Evolutionary conservation across 768 basidiomycete genomes (phyloP).

Genomic region (Lactarius indigo): DNA sequence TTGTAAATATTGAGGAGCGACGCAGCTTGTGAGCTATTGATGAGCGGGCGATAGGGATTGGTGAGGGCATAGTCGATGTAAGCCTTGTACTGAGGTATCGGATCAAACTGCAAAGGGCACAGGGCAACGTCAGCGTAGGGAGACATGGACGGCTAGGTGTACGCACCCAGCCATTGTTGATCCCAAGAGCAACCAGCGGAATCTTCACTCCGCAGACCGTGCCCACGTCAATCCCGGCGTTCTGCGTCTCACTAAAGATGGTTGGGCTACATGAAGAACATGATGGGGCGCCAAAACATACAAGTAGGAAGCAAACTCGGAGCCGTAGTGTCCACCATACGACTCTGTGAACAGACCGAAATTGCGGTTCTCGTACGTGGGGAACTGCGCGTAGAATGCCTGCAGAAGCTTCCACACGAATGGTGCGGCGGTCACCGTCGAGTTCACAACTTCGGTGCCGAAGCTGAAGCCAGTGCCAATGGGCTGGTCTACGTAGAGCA

Average conservation of each 20-base stretch:
- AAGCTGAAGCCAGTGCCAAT: no score
- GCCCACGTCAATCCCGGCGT: slow-evolving; percentile 45
- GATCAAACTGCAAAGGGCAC: slow-evolving; percentile 6
- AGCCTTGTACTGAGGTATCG: slow-evolving; percentile 45
- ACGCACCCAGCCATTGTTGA: no score
- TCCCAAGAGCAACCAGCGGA: slow-evolving; percentile 35
- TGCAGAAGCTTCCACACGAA: no score
- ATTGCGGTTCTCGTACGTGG: no score
- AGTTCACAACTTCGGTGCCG: no score
- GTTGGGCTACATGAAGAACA: background rate
- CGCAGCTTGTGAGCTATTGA: background rate
- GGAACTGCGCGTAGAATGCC: no score
- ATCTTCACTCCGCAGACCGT: slow-evolving; percentile 39
- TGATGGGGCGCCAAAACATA: background rate
- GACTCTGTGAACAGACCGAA: no score
- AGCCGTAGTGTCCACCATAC: slow-evolving; percentile 31
- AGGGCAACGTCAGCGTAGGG: background rate
- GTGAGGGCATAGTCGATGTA: slow-evolving; percentile 45
- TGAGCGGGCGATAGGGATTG: slow-evolving; percentile 34
- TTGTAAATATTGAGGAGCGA: background rate
- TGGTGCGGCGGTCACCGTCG: no score
- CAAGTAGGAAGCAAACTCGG: slow-evolving; percentile 19
- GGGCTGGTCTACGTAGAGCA: no score
- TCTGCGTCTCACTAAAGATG: slow-evolving; percentile 42
- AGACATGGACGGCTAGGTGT: slow-evolving; percentile 48